Base-by-base conservation (phyloP, 2,329 filamentous ascomycete species). In the Sclerotinia glacialis region DNA sequence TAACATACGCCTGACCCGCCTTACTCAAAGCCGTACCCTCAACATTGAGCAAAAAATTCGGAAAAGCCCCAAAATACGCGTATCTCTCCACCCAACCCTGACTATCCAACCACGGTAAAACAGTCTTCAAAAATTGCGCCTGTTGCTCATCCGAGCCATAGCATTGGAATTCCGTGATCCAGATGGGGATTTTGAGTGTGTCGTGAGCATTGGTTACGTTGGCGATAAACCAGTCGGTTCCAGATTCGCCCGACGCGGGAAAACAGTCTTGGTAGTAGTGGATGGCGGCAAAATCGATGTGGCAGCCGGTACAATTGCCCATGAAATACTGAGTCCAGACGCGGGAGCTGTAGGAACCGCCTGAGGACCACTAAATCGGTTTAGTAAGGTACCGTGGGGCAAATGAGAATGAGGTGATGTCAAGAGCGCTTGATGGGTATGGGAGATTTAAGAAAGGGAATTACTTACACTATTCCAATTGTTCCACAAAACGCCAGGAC, bases 261-360 rank as follows among this genome's bases (percentile, higher is more conserved):
- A 72, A 71, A 53, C 72, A 70, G 55, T 78, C 78, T 50, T 75
- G 74, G 67, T 83, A 82, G 77, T 79, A 82, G 72, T 82, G 80
- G 44, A 81, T 76, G 68, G 78, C 75, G 63, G 80, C 69, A 68
- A 78, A 80, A 71, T 81, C 79, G 59, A 82, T 78, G 44, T 74
- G 73, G 75, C 79, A 81, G 49, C 70, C 74, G 26, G 71, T 73
- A 72, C 80, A 82, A 34, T 75, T 72, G 16, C 71, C 68, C 34
- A 81, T 62, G 74, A 82, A 82, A 46, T 77, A 70, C 55, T 73
- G 68, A 11, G 81, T 74, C 79, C 79, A 83, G 64, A 73, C 69
- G n/a, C 78, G 76, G 65, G 78, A 78, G 70, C 75, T 74, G 60
- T 74, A 72, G 49, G 66, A 69, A 28, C 75, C 76, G 55, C 78